phyloP scores from a whole-genome alignment of 2,329 filamentous ascomycete species.

The Leptographium radiaticola region DNA sequence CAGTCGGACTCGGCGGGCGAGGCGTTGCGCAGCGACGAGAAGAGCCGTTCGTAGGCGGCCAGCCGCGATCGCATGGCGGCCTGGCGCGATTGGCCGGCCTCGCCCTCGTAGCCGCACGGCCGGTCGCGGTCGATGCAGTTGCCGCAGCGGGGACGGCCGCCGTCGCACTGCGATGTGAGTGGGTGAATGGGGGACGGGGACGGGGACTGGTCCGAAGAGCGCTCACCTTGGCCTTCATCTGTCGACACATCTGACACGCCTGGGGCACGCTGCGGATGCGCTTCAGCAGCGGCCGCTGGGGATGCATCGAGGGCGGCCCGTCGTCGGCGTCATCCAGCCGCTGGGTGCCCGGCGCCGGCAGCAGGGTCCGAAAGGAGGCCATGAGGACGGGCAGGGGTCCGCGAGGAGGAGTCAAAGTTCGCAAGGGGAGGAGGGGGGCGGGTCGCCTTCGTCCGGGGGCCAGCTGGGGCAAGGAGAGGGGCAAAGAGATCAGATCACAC shows the following conservation, averaged over 20 bases:
- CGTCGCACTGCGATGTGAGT: constrained; percentile 17
- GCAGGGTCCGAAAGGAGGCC: constrained; percentile 8
- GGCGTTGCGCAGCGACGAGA: constrained; percentile 14
- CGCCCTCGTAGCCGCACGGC: constrained; percentile 19
- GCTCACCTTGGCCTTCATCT: constrained; percentile 16
- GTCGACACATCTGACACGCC: constrained; percentile 17
- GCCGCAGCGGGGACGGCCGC: constrained; percentile 17
- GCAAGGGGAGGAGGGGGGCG: not conserved
- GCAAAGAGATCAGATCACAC: not conserved
- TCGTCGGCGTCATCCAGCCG: constrained; percentile 1
- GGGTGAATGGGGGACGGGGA: not conserved
- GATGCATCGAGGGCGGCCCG: not conserved
- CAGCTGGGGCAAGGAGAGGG: not conserved
- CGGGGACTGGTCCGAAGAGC: not conserved
- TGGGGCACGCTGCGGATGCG: constrained; percentile 15
- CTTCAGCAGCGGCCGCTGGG: constrained; percentile 2
- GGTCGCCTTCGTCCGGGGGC: too few relatives aligned
- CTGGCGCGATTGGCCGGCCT: constrained; percentile 18
- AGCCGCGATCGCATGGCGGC: constrained; percentile 18
- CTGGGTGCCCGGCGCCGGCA: constrained; percentile 6
- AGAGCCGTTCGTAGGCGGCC: constrained; percentile 16
- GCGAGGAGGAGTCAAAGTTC: not conserved
- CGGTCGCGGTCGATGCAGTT: constrained; percentile 16
- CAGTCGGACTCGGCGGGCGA: constrained; percentile 14
- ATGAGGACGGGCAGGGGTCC: not conserved